These are phyloP conservation scores for Colletotrichum viniferum DNA, from an alignment of 2,329 filamentous ascomycete genomes.

Conservation along the genomic window DNA sequence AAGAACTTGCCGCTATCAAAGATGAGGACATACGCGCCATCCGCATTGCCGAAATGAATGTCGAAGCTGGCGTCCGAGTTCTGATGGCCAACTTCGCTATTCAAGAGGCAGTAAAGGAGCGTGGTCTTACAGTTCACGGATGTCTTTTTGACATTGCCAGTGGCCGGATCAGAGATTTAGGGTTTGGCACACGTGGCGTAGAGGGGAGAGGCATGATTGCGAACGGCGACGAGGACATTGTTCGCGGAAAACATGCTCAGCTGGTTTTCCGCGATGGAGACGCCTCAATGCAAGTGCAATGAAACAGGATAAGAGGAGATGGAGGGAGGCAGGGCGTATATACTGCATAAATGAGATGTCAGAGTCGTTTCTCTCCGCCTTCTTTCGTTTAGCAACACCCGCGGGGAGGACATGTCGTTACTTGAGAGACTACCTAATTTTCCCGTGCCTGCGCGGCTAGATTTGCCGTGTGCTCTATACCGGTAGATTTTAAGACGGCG, in stretches of 20 bases:
- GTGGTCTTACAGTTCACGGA: slow-evolving; percentile 78
- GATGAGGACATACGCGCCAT: slow-evolving; percentile 59
- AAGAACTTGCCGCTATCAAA: slow-evolving; percentile 59
- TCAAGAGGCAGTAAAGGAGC: slow-evolving; percentile 71
- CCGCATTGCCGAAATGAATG: slow-evolving; percentile 78
- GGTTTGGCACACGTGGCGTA: slow-evolving; percentile 40
- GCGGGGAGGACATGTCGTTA: not conserved
- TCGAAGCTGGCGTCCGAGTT: slow-evolving; percentile 69
- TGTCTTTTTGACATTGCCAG: slow-evolving; percentile 69
- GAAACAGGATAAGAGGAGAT: not conserved
- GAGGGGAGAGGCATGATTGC: slow-evolving; percentile 4
- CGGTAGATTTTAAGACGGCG: not conserved
- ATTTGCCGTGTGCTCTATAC: not conserved
- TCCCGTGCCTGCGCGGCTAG: not conserved
- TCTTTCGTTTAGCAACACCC: not conserved
- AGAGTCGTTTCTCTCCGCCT: not conserved
- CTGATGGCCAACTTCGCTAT: slow-evolving; percentile 73
- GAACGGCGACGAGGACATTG: slow-evolving; percentile 34
- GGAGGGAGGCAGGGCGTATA: not conserved
- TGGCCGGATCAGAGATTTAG: slow-evolving; percentile 54
- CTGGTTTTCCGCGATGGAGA: slow-evolving; percentile 52
- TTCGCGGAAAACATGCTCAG: slow-evolving; percentile 53
- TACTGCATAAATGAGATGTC: not conserved
- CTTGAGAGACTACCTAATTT: not conserved
- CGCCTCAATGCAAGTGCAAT: slow-evolving; percentile 37